phyloP scores from a whole-genome alignment of 345 rosid species.

The Arabidopsis arenosa region DNA sequence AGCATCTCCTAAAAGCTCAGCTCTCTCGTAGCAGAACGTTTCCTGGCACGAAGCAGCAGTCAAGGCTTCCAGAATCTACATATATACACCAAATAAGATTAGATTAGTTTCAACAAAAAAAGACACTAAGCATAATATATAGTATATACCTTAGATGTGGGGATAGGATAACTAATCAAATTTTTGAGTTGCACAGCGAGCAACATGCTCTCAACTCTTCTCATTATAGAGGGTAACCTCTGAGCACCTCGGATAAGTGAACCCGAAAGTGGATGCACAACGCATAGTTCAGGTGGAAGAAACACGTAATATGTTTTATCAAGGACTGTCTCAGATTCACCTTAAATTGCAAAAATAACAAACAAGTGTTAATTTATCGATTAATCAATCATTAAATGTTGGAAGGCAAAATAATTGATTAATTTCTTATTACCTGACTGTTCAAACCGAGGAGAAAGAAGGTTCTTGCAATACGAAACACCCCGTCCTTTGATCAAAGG shows the following conservation, averaged over 20 bases:
- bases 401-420: background rate
- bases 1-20: slow-evolving; percentile 98
- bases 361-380: background rate
- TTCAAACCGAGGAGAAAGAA: slow-evolving; percentile 93
- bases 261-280: slow-evolving; percentile 94
- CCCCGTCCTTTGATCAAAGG: slow-evolving; percentile 96
- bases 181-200: slow-evolving; percentile 88
- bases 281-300: slow-evolving; percentile 94
- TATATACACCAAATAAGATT: slow-evolving; percentile 10
- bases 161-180: slow-evolving; percentile 66
- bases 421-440: slow-evolving; percentile 62
- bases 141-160: slow-evolving; percentile 71
- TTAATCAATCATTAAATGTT: background rate
- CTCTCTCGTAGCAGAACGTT: slow-evolving; percentile 98
- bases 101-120: slow-evolving; percentile 3
- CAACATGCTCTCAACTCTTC: slow-evolving; percentile 97
- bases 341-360: slow-evolving; percentile 42
- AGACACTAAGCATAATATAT: slow-evolving; percentile 3
- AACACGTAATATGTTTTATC: slow-evolving; percentile 93
- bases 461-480: slow-evolving; percentile 98
- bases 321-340: slow-evolving; percentile 74
- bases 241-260: slow-evolving; percentile 98
- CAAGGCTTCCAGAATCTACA: slow-evolving; percentile 91
- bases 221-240: slow-evolving; percentile 94
- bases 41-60: slow-evolving; percentile 99